Evolutionary conservation across 2,329 filamentous ascomycete species (phyloP), one percentile per base, ranked within the genome.

Genomic region (Penicillium glabrum): DNA sequence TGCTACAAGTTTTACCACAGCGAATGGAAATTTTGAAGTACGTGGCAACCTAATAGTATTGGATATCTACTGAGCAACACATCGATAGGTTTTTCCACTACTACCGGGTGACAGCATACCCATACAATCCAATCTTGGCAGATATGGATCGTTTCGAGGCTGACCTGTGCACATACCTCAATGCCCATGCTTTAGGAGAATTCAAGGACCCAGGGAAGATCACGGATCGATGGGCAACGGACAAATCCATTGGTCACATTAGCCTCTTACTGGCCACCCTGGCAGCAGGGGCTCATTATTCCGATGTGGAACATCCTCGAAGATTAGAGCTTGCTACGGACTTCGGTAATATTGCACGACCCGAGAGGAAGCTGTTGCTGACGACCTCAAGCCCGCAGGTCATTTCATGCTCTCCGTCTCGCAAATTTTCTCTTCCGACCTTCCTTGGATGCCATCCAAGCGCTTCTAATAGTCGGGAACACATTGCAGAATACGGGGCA

Each of bases 401-500:
- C 65, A 5, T 70, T 71, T 53, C 82, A 85, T 60, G 83, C 82
- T 58, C 72, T 85, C 3, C 79, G 83, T 1, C 79, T 85, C 54
- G 81, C 81, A 3, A 86, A 85, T 57, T 85, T 85, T 62, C 70
- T 85, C 1, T 84, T 83, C 2, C 78, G 82, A 45, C 80, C 82
- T 7, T 81, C 79, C 2, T 63, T 84, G 35, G 81, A 85, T 53
- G 82, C 77, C 49, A 82, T 85, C 27, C 82, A 85, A 65, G 79
- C 82, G 0, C 72, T 85, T 11, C 70, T 85, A 2, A 80, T 86
- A 5, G 77, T 85, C 2, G 81, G 82, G 23, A 83, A 85, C 59
- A 82, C 66, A 1, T 27, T 72, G 8, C 68, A 71, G 23, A 71
- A 72, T 19, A 67, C 65, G 50, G 69, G 69, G 2, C 70, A 72